phyloP scores from a whole-genome alignment of 2,329 filamentous ascomycete genomes.

The Monilinia vaccinii-corymbosi region DNA sequence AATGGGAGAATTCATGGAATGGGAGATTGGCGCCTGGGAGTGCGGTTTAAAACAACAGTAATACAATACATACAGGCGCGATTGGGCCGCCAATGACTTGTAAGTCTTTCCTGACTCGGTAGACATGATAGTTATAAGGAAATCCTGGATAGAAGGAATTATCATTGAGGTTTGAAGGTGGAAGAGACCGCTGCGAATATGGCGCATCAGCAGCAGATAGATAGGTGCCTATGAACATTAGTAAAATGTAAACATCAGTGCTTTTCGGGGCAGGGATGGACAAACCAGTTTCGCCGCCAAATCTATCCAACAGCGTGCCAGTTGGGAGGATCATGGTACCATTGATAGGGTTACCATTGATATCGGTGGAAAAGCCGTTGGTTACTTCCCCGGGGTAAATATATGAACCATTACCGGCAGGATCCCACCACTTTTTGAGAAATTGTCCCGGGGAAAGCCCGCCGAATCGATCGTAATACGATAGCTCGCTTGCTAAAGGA shows the following conservation, averaged over 20 bases:
- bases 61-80: background rate
- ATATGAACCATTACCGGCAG: background rate
- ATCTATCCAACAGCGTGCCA: background rate
- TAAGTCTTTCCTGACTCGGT: background rate
- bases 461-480: slow-evolving; percentile 5
- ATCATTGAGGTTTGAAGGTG: slow-evolving; percentile 1
- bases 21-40: too few relatives aligned
- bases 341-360: background rate
- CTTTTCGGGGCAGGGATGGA: background rate
- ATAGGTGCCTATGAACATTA: background rate
- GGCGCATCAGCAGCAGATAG: background rate
- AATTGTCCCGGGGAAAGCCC: slow-evolving; percentile 2
- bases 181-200: background rate
- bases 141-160: background rate
- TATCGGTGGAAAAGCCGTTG: slow-evolving; percentile 1
- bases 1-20: too few relatives aligned
- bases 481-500: slow-evolving; percentile 1
- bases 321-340: background rate
- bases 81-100: background rate
- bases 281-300: slow-evolving; percentile 7
- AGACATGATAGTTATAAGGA: slow-evolving; percentile 5
- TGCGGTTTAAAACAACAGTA: background rate
- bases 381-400: background rate
- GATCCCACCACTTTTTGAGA: slow-evolving; percentile 1
- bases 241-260: background rate